Base-by-base conservation (phyloP, 306 rosid genomes). In the Abrus precatorius region DNA sequence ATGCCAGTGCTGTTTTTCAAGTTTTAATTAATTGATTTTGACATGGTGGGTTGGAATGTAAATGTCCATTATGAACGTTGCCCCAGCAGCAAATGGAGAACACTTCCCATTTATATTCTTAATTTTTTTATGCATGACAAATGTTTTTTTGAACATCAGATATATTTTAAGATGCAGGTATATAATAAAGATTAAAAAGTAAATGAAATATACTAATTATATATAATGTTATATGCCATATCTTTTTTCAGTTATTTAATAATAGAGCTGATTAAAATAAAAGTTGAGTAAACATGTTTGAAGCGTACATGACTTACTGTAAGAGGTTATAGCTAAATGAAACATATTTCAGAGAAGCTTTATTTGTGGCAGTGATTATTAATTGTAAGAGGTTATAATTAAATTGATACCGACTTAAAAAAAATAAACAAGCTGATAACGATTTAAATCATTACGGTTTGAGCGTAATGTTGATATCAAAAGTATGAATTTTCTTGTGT, bases 1-100 rank as follows among this genome's bases (percentile, higher is more conserved):
- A 44, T 9, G 32, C 52, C 44, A 6, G 27, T 65, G 50, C 30
- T 67, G 10, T 40, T 38, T 71, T 50, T 62, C 44, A 44, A 45
- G 28, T 49, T 50, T 64, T 9, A 60, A 70, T 12, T 53, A 68
- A 45, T 72, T 72, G 72, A 65, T 73, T 72, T 72, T 55, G 83
- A 55, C 52, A 5, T 54, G 50, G 34, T 54, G 2, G 68, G 80
- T 81, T 65, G n/a, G 44, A 47, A 20, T 44, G 40, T 74, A 28
- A 81, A 66, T 55, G 80, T 9, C 50, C 53, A 33, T 33, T 11
- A 55, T 55, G 71, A 65, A 13, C 0, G 20, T 54, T 72, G 60
- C 71, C 40, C 53, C 49, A 45, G 45, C 71, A 28, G 5, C 32
- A 1, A 65, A 74, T 44, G 44, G 54, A 81, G 54, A 69, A 65